These are phyloP conservation scores for Heritiera littoralis DNA, from an alignment of 345 rosid genomes.

Conservation along the genomic window DNA sequence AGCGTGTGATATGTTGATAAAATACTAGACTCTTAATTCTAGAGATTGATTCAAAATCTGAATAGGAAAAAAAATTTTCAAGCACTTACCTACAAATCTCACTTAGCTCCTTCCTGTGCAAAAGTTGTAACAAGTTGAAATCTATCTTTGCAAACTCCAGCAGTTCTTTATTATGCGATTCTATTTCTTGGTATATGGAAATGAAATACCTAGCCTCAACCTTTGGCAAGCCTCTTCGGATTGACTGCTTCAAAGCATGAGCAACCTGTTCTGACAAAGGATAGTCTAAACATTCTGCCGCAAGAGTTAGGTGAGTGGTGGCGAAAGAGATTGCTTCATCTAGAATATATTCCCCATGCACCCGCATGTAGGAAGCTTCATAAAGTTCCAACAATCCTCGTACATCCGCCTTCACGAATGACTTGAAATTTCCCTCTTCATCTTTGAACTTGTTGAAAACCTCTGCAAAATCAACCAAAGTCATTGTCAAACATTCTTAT, in stretches of 20 bases:
- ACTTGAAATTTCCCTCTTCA: too few species aligned
- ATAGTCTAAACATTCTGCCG: neutral
- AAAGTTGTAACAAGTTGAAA: slow-evolving; percentile 33
- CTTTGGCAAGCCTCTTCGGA: slow-evolving; percentile 25
- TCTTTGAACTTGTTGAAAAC: too few species aligned
- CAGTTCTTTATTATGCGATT: slow-evolving; percentile 9
- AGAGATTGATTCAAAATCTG: neutral
- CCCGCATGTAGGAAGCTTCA: too few species aligned
- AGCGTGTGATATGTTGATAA: too few species aligned
- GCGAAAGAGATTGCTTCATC: slow-evolving; percentile 33
- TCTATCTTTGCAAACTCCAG: slow-evolving; percentile 38
- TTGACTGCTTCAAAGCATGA: slow-evolving; percentile 20
- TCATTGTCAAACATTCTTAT: too few species aligned
- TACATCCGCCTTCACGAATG: too few species aligned
- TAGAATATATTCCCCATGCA: slow-evolving; percentile 21
- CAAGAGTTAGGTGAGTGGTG: slow-evolving; percentile 1
- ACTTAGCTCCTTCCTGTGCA: slow-evolving; percentile 28
- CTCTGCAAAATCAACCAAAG: too few species aligned
- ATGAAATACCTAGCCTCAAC: slow-evolving; percentile 29
- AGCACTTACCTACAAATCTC: slow-evolving; percentile 24
- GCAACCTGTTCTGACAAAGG: slow-evolving; percentile 16
- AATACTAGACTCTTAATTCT: too few species aligned
- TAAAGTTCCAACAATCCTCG: too few species aligned
- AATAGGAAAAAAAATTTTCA: neutral
- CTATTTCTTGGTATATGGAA: slow-evolving; percentile 15